Evolutionary conservation across 768 basidiomycete species (phyloP).

Genomic region (Roridomyces roridus): DNA sequence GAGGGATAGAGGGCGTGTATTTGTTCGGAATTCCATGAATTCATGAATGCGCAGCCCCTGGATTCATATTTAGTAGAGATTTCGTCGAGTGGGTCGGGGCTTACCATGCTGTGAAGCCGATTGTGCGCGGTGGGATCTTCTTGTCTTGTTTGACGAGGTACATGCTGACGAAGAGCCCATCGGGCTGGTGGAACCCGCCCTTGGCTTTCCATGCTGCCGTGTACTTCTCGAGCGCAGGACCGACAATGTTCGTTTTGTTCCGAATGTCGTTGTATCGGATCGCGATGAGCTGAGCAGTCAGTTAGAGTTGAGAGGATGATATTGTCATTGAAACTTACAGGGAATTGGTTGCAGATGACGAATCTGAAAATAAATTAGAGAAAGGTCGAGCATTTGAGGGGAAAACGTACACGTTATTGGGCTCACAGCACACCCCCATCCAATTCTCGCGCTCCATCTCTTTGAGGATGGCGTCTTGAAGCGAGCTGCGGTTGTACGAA

Average conservation of each 20-base stretch:
- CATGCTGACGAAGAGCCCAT: constrained; percentile 11
- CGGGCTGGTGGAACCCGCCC: constrained; percentile 7
- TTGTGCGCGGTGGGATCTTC: not conserved
- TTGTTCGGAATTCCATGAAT: constrained; percentile 17
- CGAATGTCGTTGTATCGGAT: constrained; percentile 19
- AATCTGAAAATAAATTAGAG: too few relatives aligned
- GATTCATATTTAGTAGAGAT: not conserved
- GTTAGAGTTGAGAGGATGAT: not conserved
- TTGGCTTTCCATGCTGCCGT: constrained; percentile 11
- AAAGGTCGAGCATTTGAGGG: too few relatives aligned
- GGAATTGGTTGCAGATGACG: constrained; percentile 21
- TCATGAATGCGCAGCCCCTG: constrained; percentile 21
- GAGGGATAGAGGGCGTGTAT: constrained; percentile 11
- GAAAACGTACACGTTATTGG: constrained; percentile 17
- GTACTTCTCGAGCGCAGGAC: constrained; percentile 13
- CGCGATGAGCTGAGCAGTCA: constrained; percentile 9
- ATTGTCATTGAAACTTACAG: constrained; percentile 3
- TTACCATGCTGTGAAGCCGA: constrained; percentile 18
- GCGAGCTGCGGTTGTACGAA: constrained; percentile 13
- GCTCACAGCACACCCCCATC: constrained; percentile 22
- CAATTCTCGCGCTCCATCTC: constrained; percentile 22
- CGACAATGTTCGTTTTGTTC: constrained; percentile 9
- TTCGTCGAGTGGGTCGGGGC: too few relatives aligned
- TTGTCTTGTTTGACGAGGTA: not conserved
- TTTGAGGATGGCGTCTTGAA: constrained; percentile 13